phyloP scores from a whole-genome alignment of 169 alveolate genomes.

The Perkinsus chesapeaki region DNA sequence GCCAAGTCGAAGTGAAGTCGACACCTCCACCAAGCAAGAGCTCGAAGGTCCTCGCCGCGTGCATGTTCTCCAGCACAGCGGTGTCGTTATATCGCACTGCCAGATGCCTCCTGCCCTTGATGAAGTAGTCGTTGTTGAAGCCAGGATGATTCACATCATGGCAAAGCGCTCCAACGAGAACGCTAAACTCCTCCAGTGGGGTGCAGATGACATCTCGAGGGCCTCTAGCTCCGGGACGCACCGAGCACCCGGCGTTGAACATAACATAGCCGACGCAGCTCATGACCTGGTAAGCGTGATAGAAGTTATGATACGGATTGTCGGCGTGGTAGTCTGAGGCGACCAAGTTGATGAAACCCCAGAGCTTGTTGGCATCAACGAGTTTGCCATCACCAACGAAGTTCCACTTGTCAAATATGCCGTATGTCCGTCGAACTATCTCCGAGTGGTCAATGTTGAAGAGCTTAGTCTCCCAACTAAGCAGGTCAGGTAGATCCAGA shows the following conservation, averaged over 20 bases:
- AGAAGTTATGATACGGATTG: constrained; percentile 31
- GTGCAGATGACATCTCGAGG: constrained; percentile 18
- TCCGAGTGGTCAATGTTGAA: background rate
- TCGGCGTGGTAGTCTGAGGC: constrained; percentile 4
- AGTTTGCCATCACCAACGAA: background rate
- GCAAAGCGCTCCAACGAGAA: constrained; percentile 29
- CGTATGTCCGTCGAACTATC: background rate
- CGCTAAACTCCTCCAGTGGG: constrained; percentile 18
- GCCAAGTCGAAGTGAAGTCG: background rate
- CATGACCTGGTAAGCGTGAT: constrained; percentile 25
- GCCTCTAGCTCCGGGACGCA: constrained; percentile 21
- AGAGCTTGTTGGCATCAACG: background rate
- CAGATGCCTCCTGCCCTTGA: background rate
- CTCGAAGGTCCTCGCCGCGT: constrained; percentile 26
- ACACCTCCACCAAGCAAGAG: constrained; percentile 11
- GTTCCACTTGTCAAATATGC: background rate
- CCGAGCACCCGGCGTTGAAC: background rate
- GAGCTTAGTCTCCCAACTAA: background rate
- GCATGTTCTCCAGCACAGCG: constrained; percentile 34
- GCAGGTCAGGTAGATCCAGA: background rate
- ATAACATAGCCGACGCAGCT: background rate
- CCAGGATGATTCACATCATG: constrained; percentile 37
- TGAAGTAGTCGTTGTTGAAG: constrained; percentile 25
- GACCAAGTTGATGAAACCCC: background rate
- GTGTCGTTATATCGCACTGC: constrained; percentile 15